These are phyloP conservation scores for Neurospora crassa DNA, from an alignment of 2,329 filamentous ascomycete species.

Conservation along the genomic window DNA sequence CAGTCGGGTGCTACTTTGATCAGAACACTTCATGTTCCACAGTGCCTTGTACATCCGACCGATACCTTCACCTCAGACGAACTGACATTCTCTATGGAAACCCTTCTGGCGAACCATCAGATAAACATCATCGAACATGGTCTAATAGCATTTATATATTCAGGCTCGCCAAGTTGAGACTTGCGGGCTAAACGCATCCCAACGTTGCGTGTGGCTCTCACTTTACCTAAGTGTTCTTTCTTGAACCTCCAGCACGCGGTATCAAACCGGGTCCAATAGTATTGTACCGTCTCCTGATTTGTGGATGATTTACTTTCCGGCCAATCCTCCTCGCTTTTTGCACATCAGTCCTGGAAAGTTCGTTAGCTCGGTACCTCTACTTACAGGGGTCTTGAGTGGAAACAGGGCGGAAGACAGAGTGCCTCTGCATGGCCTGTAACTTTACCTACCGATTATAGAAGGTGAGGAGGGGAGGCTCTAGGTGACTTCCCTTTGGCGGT, in stretches of 20 bases:
- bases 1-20: not conserved
- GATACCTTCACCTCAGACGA: not conserved
- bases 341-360: too few species aligned
- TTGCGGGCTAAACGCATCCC: not conserved
- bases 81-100: not conserved
- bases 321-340: not conserved
- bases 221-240: not conserved
- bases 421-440: too few species aligned
- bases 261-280: not conserved
- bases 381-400: too few species aligned
- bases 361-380: too few species aligned
- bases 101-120: not conserved
- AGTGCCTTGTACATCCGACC: not conserved
- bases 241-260: not conserved
- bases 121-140: not conserved
- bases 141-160: not conserved
- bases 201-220: not conserved
- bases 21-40: not conserved
- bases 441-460: too few species aligned
- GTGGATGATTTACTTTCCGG: slow-evolving; percentile 4
- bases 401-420: too few species aligned
- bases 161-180: not conserved
- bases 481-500: too few species aligned
- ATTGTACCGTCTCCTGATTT: not conserved
- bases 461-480: too few species aligned